Evolutionary conservation across 1,139 yeast genomes (phyloP).

Genomic region (Candida smagusa): DNA sequence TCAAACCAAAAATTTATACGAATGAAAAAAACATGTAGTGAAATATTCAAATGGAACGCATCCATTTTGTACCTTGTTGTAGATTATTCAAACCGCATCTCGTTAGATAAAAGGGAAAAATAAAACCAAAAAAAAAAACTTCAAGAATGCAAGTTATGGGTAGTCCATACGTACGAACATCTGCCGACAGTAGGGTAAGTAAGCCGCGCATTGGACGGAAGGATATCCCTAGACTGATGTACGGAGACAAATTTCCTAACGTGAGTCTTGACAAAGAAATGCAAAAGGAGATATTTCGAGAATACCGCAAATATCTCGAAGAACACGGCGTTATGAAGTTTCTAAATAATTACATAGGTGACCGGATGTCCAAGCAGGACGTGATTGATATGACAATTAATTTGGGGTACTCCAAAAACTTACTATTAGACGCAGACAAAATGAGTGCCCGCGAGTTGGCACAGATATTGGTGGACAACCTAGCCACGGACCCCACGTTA

Average conservation of each 20-base stretch:
- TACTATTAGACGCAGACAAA: neutral
- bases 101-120: neutral
- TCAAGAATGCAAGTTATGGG: neutral
- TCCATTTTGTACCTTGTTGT: too few species aligned
- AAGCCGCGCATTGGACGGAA: too few species aligned
- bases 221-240: too few species aligned
- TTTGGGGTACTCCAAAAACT: conserved; percentile 15
- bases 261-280: neutral
- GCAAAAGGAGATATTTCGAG: neutral
- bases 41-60: too few species aligned
- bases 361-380: conserved; percentile 13
- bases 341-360: conserved; percentile 15
- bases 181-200: too few species aligned
- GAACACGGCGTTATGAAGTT: conserved; percentile 15
- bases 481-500: neutral
- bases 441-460: neutral
- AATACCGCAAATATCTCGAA: conserved; percentile 13
- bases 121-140: neutral
- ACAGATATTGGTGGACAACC: neutral
- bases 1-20: too few species aligned
- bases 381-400: conserved; percentile 15
- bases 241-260: too few species aligned
- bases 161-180: too few species aligned
- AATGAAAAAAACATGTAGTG: too few species aligned
- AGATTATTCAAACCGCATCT: too few species aligned